phyloP scores from a whole-genome alignment of 805 yeast genomes.

The Saccharomycopsis sp. region DNA sequence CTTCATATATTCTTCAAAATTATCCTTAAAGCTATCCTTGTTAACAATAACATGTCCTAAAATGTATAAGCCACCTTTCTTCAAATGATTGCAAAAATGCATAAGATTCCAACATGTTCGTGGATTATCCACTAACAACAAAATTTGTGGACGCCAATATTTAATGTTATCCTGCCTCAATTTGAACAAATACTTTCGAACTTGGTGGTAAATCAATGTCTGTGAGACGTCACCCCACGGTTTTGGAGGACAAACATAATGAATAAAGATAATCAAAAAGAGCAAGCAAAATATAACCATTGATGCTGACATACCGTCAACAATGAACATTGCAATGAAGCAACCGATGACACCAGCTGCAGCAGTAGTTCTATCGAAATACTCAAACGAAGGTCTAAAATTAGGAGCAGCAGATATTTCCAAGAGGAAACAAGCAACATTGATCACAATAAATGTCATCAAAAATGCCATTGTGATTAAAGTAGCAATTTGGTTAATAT shows the following conservation, averaged over 20 bases:
- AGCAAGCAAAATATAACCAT: slow-evolving; percentile 60
- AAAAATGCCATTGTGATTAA: slow-evolving; percentile 95
- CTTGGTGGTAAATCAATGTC: slow-evolving; percentile 91
- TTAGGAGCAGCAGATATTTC: slow-evolving; percentile 95
- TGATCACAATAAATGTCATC: slow-evolving; percentile 92
- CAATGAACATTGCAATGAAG: slow-evolving; percentile 83
- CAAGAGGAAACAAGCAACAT: slow-evolving; percentile 84
- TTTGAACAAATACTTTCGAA: slow-evolving; percentile 78
- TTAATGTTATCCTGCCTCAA: slow-evolving; percentile 89
- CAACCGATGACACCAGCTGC: slow-evolving; percentile 64
- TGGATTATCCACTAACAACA: slow-evolving; percentile 85
- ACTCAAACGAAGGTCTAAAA: slow-evolving; percentile 90
- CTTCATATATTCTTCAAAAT: slow-evolving; percentile 59
- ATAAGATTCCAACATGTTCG: slow-evolving; percentile 87
- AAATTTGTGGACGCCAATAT: slow-evolving; percentile 96
- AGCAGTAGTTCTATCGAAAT: slow-evolving; percentile 79
- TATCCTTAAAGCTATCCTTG: slow-evolving; percentile 49
- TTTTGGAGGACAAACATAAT: slow-evolving; percentile 88
- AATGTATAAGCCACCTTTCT: slow-evolving; percentile 90
- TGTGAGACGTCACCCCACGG: slow-evolving; percentile 99
- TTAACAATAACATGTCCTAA: slow-evolving; percentile 85
- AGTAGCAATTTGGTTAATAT: slow-evolving; percentile 89
- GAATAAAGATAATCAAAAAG: slow-evolving; percentile 69
- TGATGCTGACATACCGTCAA: slow-evolving; percentile 86
- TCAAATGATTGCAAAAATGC: slow-evolving; percentile 86